Evolutionary conservation across 2,329 filamentous ascomycete genomes (phyloP).

Genomic region (Lecanoromycetidae sp.): DNA sequence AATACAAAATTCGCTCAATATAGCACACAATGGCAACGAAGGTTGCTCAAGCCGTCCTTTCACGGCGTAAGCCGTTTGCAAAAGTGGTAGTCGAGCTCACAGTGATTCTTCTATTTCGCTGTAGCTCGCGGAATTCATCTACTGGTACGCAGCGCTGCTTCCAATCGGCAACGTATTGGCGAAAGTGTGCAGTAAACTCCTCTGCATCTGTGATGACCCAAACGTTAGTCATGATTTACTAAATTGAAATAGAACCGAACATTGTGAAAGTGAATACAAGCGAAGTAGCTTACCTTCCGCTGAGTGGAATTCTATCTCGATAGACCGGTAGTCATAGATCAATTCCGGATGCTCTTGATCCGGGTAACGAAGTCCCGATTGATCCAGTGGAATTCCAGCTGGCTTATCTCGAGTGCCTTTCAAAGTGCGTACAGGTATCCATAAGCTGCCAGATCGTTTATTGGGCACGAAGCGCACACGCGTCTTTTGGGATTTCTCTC

Average conservation of each 20-base stretch:
- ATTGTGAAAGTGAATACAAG: too few relatives aligned
- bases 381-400: not conserved
- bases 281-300: not conserved
- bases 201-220: too few relatives aligned
- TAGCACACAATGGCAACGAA: not conserved
- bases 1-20: not conserved
- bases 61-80: not conserved
- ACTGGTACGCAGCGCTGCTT: not conserved
- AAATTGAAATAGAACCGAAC: too few relatives aligned
- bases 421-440: not conserved
- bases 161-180: not conserved
- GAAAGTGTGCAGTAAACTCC: not conserved
- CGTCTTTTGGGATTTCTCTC: not conserved
- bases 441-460: not conserved
- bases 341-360: not conserved
- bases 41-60: not conserved
- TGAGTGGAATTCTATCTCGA: not conserved
- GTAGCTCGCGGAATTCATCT: not conserved
- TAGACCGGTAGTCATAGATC: not conserved
- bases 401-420: not conserved
- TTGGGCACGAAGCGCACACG: not conserved
- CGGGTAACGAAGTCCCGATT: not conserved
- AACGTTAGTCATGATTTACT: too few relatives aligned
- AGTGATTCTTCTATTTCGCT: not conserved
- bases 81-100: not conserved